Conservation (phyloP, 2,329 filamentous ascomycete species). For the Talaromyces sp. region DNA sequence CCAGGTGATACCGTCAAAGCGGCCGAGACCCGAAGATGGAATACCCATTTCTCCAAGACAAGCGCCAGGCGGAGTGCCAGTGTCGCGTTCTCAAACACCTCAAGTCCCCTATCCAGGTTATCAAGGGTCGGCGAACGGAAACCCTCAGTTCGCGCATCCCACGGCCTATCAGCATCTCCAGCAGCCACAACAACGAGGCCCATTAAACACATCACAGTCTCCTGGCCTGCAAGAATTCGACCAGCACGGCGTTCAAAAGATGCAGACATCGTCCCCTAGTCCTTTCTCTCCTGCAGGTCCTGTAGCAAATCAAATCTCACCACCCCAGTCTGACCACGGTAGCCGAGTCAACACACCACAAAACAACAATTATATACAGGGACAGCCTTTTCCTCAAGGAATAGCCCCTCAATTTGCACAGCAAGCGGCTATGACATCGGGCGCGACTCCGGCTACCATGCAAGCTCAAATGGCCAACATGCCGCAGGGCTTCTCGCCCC, state of each 20-base stretch:
- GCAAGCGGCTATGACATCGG: slow-evolving; percentile 38
- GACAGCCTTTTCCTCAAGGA: slow-evolving; percentile 38
- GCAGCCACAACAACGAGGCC: slow-evolving; percentile 64
- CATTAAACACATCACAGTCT: slow-evolving; percentile 82
- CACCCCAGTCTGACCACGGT: slow-evolving; percentile 70
- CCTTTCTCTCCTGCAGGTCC: slow-evolving; percentile 77
- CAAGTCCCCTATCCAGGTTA: slow-evolving; percentile 70
- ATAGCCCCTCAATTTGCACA: slow-evolving; percentile 44
- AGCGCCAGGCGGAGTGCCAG: slow-evolving; percentile 68
- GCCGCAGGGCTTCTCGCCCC: slow-evolving; percentile 51
- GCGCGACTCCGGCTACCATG: slow-evolving; percentile 40
- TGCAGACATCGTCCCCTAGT: slow-evolving; percentile 89
- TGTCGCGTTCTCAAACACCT: slow-evolving; percentile 88
- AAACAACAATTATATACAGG: slow-evolving; percentile 64
- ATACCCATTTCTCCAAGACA: slow-evolving; percentile 77
- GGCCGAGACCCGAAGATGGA: slow-evolving; percentile 79
- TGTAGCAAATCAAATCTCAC: slow-evolving; percentile 69
- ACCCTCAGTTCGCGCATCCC: slow-evolving; percentile 56
- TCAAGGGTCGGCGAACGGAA: slow-evolving; percentile 61
- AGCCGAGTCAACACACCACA: slow-evolving; percentile 67
- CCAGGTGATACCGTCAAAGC: slow-evolving; percentile 84
- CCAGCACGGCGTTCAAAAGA: slow-evolving; percentile 67
- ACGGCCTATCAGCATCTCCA: slow-evolving; percentile 73
- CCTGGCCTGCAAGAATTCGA: slow-evolving; percentile 78
- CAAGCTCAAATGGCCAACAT: slow-evolving; percentile 51